Evolutionary conservation across 768 basidiomycete genomes (phyloP), one percentile per base, ranked within the genome.

Genomic region (Calvatia gigantea): DNA sequence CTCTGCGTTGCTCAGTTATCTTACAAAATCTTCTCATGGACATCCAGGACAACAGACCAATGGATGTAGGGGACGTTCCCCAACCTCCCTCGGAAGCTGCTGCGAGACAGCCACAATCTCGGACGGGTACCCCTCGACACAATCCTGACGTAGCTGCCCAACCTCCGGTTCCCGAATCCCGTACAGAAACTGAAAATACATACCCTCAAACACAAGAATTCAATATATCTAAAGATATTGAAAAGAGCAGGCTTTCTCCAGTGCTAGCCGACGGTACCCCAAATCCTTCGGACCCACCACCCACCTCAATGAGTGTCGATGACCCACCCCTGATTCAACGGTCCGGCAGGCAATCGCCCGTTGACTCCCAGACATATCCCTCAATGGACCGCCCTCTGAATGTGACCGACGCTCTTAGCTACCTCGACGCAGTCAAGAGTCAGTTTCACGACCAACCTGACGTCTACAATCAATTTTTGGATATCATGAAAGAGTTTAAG

Each of bases 401-500:
- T 65, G 94, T 96, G 59, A 86, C 88, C n/a, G 94, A 97, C 69
- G 94, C 94, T 28, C 77, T 96, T 62, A 88, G 85, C 65, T 97
- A 96, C 65, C 82, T 97, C 58, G 94, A 97, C 67, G 89, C 89
- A 25, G 94, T 97, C 73, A 97, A 97, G 74, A 74, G 81, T 28
- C 89, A 94, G 75, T 97, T 97, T 68, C 81, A 84, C 53, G 89
- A 94, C 69, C 86, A 91, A 68, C 93, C 94, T n/a, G 90, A 93
- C 65, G 92, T 95, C 38, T 97, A 97, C 72, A 96, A 97, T 71
- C 82, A 88, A 60, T 94, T 94, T 64, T 73, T 95, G 69, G 93
- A 96, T 68, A 95, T 97, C 66, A 97, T 97, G 97, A 98, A 98
- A 75, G 94, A 98, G 70, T 99, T 99, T 73, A 98, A 99, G 75